Evolutionary conservation across 2,329 filamentous ascomycete genomes (phyloP), one percentile per base, ranked within the genome.

Genomic region (Hyphodiscus sp.): DNA sequence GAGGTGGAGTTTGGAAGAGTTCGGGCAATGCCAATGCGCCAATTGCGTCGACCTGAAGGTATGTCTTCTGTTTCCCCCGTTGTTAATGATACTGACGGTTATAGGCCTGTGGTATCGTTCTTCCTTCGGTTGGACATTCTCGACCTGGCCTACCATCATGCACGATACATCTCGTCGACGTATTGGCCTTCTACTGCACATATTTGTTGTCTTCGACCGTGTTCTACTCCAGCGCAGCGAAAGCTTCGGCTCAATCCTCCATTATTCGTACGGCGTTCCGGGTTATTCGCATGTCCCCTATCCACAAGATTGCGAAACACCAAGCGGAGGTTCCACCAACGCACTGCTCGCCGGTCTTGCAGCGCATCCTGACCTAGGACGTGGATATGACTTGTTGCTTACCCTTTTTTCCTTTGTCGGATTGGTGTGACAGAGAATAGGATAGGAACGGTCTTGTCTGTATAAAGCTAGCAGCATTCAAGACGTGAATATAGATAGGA

Each of bases 1-100:
- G 77, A 13, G 80, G 80, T n/a, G 73, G 74, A 16, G 79, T 83
- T 59, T 84, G 80, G 80, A 68, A 71, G 68, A 74, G 64, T 47
- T 56, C 63, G 23, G 26, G 50, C 19, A 47, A 44, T 18, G 50
- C 57, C n/a, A 58, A 65, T 53, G 45, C 47, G 26, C 47, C 53
- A 10, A 38, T 38, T 38, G 16, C 11, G 4, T 38, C 33, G 33
- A 38, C 11, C 2, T 38, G 33, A 38, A 38, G 33, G 33, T 38
- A 38, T 38, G 16, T n/a, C 4, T 6, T 13, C 4, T 38, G 11
- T n/a, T n/a, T n/a, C 13, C 33, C 2, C 11, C 11, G 16, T n/a
- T 10, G 33, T 10, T 2, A 38, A 15, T 13, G 33, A n/a, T 38
- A 13, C 33, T 38, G 33, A 38, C 16, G 2, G 33, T 13, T 15